These are phyloP conservation scores for Aegilops bicornis DNA, from an alignment of 176 grass and related monocot genomes.

Conservation along the genomic window DNA sequence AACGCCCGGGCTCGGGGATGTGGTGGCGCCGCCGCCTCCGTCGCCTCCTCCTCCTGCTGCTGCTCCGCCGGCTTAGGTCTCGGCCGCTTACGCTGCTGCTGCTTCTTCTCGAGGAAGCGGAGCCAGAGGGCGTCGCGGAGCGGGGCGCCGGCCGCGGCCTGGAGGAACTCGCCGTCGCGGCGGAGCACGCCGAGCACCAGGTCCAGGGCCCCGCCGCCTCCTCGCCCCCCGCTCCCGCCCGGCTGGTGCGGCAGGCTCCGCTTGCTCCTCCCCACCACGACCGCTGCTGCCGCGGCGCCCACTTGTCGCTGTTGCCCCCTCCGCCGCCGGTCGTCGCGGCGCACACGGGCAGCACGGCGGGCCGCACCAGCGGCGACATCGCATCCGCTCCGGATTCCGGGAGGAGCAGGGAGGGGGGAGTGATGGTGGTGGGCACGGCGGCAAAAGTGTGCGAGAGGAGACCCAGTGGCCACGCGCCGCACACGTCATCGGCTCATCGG, in stretches of 20 bases:
- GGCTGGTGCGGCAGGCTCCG: slow-evolving; percentile 32
- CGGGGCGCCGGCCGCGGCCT: slow-evolving; percentile 27
- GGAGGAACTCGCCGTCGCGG: slow-evolving; percentile 59
- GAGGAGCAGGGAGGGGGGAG: neutral
- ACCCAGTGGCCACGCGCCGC: neutral
- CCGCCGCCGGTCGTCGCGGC: slow-evolving; percentile 34
- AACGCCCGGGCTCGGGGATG: slow-evolving; percentile 10
- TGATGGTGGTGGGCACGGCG: neutral
- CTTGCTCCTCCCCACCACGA: slow-evolving; percentile 29
- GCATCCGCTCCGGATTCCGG: slow-evolving; percentile 30
- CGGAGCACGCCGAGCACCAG: slow-evolving; percentile 63
- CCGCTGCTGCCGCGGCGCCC: slow-evolving; percentile 22
- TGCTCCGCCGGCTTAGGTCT: slow-evolving; percentile 6
- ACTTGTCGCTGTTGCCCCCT: slow-evolving; percentile 19
- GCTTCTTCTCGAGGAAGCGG: slow-evolving; percentile 69
- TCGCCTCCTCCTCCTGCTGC: neutral
- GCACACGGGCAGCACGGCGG: slow-evolving; percentile 41
- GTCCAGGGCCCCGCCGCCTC: slow-evolving; percentile 32
- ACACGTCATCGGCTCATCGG: slow-evolving; percentile 19
- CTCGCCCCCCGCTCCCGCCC: neutral
- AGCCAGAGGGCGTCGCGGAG: slow-evolving; percentile 71
- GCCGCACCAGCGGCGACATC: slow-evolving; percentile 46
- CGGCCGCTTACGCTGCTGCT: slow-evolving; percentile 19
- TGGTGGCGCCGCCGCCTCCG: neutral
- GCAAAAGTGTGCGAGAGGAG: neutral